A percentile compares a stretch with the other conserved stretches of the same genome.
phyloP scores from a whole-genome alignment of 371 early-diverging fungal species.

The Haplosporangium sp. region DNA sequence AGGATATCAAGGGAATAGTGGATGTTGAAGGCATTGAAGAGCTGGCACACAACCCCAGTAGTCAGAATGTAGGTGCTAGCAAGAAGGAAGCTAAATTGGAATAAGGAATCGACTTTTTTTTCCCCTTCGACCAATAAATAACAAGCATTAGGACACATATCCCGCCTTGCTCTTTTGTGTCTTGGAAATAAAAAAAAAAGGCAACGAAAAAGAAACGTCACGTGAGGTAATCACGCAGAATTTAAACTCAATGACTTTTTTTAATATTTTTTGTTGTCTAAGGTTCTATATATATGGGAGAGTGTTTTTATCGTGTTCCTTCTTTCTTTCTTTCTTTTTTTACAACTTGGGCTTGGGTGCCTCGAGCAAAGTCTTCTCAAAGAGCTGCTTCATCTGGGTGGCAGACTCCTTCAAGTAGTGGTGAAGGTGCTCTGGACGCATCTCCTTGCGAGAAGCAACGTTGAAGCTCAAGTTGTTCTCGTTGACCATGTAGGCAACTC shows the following conservation, averaged over 20 bases:
- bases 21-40: slow-evolving; percentile 64
- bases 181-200: no score
- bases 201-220: no score
- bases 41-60: slow-evolving; percentile 34
- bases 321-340: slow-evolving; percentile 30
- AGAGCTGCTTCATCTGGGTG: slow-evolving; percentile 74
- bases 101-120: background rate
- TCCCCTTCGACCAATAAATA: background rate
- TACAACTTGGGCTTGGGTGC: slow-evolving; percentile 45
- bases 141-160: background rate
- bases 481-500: slow-evolving; percentile 94
- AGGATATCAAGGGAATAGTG: slow-evolving; percentile 59
- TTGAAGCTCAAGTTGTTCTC: slow-evolving; percentile 87
- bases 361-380: slow-evolving; percentile 53
- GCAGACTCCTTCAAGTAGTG: slow-evolving; percentile 79
- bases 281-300: background rate
- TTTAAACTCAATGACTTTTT: background rate
- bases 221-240: no score
- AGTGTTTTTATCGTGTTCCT: no score
- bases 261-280: background rate
- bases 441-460: slow-evolving; percentile 78
- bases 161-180: no score
- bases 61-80: slow-evolving; percentile 37
- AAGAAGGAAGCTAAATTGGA: slow-evolving; percentile 17
- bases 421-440: slow-evolving; percentile 70